Percentiles rank a stretch among this genome's conserved stretches.
Conservation (phyloP, 1,284 basidiomycete genomes). For the Neotropicomus parvogracilis region DNA sequence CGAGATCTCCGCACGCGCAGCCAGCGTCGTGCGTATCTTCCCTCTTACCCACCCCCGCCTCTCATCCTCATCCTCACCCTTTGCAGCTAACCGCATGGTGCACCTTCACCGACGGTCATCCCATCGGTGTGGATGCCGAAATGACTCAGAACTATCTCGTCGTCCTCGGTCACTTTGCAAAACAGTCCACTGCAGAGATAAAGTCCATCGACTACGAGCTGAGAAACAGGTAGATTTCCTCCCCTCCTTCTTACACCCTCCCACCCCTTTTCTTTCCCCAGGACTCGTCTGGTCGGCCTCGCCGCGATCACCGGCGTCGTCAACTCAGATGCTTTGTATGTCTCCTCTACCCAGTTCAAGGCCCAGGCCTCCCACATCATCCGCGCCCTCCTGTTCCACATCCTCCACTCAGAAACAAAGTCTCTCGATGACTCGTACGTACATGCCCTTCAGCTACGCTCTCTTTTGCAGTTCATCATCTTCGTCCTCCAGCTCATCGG, state of each 20-base stretch:
- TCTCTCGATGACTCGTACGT: slow-evolving; percentile 65
- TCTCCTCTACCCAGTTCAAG: slow-evolving; percentile 72
- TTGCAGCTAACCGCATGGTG: slow-evolving; percentile 85
- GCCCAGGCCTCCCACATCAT: slow-evolving; percentile 72
- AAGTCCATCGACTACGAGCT: slow-evolving; percentile 56
- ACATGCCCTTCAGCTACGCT: too few relatives aligned
- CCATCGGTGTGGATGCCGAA: slow-evolving; percentile 72
- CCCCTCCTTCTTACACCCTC: neutral
- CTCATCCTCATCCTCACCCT: too few relatives aligned
- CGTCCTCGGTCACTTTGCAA: slow-evolving; percentile 66
- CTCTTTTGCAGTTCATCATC: slow-evolving; percentile 2
- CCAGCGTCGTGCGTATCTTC: slow-evolving; percentile 64
- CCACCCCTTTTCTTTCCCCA: slow-evolving; percentile 31
- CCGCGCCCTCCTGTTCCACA: slow-evolving; percentile 68
- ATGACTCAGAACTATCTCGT: slow-evolving; percentile 72
- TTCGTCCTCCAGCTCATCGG: slow-evolving; percentile 43
- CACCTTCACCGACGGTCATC: slow-evolving; percentile 84
- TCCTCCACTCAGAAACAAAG: slow-evolving; percentile 61
- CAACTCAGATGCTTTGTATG: slow-evolving; percentile 83
- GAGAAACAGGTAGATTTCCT: slow-evolving; percentile 55
- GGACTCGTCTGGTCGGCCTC: slow-evolving; percentile 82
- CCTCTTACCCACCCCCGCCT: neutral
- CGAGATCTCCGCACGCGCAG: slow-evolving; percentile 81
- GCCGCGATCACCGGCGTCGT: slow-evolving; percentile 79
- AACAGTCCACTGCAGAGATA: slow-evolving; percentile 50